phyloP scores from a whole-genome alignment of 169 alveolate genomes.

The Babesia divergens region DNA sequence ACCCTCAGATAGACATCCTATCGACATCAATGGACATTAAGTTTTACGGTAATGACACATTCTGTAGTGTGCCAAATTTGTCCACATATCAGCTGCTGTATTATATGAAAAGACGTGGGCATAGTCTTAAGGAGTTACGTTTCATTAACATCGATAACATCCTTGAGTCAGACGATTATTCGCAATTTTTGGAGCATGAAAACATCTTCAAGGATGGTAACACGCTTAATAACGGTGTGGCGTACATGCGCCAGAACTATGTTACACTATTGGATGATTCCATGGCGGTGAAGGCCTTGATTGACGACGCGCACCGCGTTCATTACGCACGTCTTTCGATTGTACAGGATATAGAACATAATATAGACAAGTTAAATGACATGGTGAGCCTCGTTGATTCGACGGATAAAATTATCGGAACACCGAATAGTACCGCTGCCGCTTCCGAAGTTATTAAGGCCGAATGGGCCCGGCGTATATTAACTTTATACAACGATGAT shows the following conservation, averaged over 20 bases:
- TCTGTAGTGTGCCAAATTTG: neutral
- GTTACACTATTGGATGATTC: constrained; percentile 19
- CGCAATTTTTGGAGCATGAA: neutral
- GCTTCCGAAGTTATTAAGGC: neutral
- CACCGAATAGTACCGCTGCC: neutral
- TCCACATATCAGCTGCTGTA: neutral
- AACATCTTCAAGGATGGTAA: neutral
- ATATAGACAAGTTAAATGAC: constrained; percentile 8
- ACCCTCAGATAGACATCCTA: neutral
- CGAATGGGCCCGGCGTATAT: constrained; percentile 8
- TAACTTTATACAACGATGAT: constrained; percentile 39
- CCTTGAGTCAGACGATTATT: neutral
- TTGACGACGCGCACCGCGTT: neutral
- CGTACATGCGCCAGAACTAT: constrained; percentile 60
- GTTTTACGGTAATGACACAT: neutral
- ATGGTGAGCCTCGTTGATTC: neutral
- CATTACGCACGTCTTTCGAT: constrained; percentile 11
- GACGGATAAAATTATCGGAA: neutral
- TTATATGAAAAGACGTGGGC: neutral
- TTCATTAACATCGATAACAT: neutral
- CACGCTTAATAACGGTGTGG: constrained; percentile 19
- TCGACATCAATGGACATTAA: constrained; percentile 35
- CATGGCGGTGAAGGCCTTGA: constrained; percentile 23
- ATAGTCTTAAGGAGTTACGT: neutral
- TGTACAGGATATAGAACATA: constrained; percentile 26